phyloP scores from a whole-genome alignment of 768 basidiomycete species.

The Kwoniella shandongensis region DNA sequence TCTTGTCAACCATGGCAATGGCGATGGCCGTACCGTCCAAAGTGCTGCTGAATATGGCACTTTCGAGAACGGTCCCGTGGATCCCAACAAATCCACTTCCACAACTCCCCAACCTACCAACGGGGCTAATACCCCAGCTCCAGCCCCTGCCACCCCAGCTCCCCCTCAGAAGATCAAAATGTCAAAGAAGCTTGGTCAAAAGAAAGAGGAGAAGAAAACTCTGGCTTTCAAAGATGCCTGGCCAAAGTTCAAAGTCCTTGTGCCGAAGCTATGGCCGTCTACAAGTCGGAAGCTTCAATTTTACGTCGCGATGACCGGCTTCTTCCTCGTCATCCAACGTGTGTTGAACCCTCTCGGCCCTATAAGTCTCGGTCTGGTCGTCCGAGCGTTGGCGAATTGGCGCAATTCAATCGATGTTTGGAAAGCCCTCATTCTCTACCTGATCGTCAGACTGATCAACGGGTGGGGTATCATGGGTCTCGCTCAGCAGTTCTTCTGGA shows the following conservation, averaged over 20 bases:
- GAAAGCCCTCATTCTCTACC: slow-evolving; percentile 69
- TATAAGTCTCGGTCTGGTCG: slow-evolving; percentile 66
- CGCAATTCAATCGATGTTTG: slow-evolving; percentile 57
- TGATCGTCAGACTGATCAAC: slow-evolving; percentile 71
- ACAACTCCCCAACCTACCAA: slow-evolving; percentile 8
- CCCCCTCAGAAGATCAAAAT: slow-evolving; percentile 56
- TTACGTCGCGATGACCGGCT: slow-evolving; percentile 67
- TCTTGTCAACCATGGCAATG: slow-evolving; percentile 51
- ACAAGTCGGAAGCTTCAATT: slow-evolving; percentile 67
- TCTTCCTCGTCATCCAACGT: slow-evolving; percentile 71
- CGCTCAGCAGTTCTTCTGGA: slow-evolving; percentile 59
- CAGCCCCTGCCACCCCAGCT: slow-evolving; percentile 55
- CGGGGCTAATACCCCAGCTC: not conserved
- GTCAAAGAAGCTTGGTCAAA: slow-evolving; percentile 42
- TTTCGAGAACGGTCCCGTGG: slow-evolving; percentile 52
- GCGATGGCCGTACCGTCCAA: slow-evolving; percentile 61
- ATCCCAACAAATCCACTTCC: slow-evolving; percentile 2
- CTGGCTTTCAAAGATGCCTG: slow-evolving; percentile 72
- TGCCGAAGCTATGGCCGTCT: slow-evolving; percentile 82
- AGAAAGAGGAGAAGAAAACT: slow-evolving; percentile 40
- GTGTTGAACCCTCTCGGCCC: slow-evolving; percentile 74
- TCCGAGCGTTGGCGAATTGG: slow-evolving; percentile 54
- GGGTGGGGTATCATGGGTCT: slow-evolving; percentile 64
- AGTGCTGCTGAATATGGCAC: slow-evolving; percentile 58
- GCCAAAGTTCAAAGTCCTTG: slow-evolving; percentile 64